These are phyloP conservation scores for Trichodelitschia bisporula DNA, from an alignment of 495 filamentous ascomycete species.

Conservation along the genomic window DNA sequence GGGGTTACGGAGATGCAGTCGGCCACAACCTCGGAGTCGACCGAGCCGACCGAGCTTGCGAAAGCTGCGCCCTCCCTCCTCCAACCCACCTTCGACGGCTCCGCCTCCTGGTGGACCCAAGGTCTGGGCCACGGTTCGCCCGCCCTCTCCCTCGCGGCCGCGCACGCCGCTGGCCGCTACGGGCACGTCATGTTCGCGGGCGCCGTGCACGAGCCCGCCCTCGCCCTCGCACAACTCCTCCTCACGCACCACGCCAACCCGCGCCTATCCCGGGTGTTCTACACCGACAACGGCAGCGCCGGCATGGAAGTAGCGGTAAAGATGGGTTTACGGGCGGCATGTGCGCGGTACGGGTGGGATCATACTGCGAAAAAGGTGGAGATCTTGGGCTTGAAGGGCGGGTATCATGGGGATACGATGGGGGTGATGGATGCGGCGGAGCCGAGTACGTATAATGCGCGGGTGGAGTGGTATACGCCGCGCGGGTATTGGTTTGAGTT, in stretches of 20 bases:
- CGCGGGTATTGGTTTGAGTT: constrained; percentile 55
- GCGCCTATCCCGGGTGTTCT: constrained; percentile 42
- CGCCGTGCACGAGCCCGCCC: constrained; percentile 44
- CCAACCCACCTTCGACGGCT: constrained; percentile 44
- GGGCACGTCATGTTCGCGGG: constrained; percentile 69
- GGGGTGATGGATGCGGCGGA: constrained; percentile 61
- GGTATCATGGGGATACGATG: constrained; percentile 64
- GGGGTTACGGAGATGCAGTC: constrained; percentile 1
- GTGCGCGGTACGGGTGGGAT: constrained; percentile 36
- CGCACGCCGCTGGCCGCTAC: constrained; percentile 60
- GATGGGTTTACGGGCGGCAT: constrained; percentile 44
- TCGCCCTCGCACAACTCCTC: constrained; percentile 34
- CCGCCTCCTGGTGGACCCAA: constrained; percentile 73
- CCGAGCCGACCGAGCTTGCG: not conserved
- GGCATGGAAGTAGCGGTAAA: constrained; percentile 61
- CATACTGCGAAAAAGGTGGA: constrained; percentile 26
- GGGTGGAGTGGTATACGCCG: constrained; percentile 57
- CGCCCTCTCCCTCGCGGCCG: constrained; percentile 36
- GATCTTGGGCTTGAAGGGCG: constrained; percentile 46
- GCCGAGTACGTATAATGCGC: constrained; percentile 44
- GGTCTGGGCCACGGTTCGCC: constrained; percentile 55
- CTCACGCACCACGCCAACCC: constrained; percentile 29
- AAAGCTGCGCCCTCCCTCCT: constrained; percentile 17
- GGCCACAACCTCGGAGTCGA: constrained; percentile 1
- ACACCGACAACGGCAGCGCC: constrained; percentile 56